Conservation (phyloP, 768 basidiomycete species). For the Sarcodon aspratus region DNA sequence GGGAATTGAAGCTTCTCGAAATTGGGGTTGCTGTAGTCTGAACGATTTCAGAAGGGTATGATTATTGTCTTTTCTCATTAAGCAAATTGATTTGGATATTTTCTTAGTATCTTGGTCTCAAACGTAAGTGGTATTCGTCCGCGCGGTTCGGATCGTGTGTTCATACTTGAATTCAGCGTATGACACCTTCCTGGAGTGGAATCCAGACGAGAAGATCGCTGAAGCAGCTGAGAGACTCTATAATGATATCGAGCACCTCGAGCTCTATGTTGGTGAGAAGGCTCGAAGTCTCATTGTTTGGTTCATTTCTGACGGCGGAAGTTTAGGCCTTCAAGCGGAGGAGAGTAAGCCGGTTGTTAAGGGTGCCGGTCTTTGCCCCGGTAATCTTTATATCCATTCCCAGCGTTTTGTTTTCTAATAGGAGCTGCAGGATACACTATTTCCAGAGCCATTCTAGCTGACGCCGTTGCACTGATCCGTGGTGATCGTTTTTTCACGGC, state of each 20-base stretch:
- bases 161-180: conserved; percentile 22
- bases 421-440: conserved; percentile 55
- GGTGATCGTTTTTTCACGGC: conserved; percentile 78
- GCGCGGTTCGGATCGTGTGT: background rate
- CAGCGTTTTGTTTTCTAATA: conserved; percentile 66
- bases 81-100: background rate
- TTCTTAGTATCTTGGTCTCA: conserved; percentile 42
- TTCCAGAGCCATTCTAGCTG: conserved; percentile 75
- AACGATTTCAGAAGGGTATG: conserved; percentile 70
- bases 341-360: conserved; percentile 63
- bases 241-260: conserved; percentile 62
- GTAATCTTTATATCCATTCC: conserved; percentile 59
- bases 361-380: conserved; percentile 80
- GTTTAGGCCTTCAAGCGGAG: conserved; percentile 59
- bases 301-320: background rate
- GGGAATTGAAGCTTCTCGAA: conserved; percentile 69
- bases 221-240: conserved; percentile 70
- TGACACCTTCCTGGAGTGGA: conserved; percentile 70
- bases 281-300: background rate
- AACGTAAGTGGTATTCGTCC: conserved; percentile 31
- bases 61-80: background rate
- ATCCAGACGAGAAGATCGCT: conserved; percentile 57
- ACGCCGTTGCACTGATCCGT: conserved; percentile 78
- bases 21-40: conserved; percentile 74
- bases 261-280: conserved; percentile 50